phyloP scores from a whole-genome alignment of 2,329 filamentous ascomycete species.

The Colletotrichum orchidophilum region DNA sequence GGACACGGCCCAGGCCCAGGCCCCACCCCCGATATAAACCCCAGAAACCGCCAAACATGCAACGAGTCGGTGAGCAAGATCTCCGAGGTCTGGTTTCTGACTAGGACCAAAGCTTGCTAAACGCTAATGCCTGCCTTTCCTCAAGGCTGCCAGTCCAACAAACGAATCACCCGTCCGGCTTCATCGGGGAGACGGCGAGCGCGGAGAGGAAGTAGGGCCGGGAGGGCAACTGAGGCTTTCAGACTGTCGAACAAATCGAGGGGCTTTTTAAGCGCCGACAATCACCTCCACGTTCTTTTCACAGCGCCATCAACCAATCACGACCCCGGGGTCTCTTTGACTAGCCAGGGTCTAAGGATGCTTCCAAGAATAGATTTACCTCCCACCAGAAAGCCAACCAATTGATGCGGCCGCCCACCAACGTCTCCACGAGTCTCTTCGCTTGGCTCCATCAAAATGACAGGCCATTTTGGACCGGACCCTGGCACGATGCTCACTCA shows the following conservation, averaged over 20 bases:
- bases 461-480: slow-evolving; percentile 21
- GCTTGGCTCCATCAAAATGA: slow-evolving; percentile 28
- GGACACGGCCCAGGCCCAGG: not conserved
- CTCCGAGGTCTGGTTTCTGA: not conserved
- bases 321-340: slow-evolving; percentile 11
- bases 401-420: slow-evolving; percentile 10
- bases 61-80: slow-evolving; percentile 16
- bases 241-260: slow-evolving; percentile 14
- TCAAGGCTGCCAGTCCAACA: not conserved
- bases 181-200: not conserved
- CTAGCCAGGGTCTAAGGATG: slow-evolving; percentile 4
- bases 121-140: slow-evolving; percentile 26
- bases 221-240: not conserved
- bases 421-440: slow-evolving; percentile 17
- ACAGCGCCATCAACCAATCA: slow-evolving; percentile 34
- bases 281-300: slow-evolving; percentile 26
- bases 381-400: slow-evolving; percentile 24
- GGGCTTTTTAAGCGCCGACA: slow-evolving; percentile 36
- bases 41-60: not conserved
- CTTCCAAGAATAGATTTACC: slow-evolving; percentile 37
- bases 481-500: slow-evolving; percentile 24
- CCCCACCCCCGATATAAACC: not conserved
- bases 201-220: slow-evolving; percentile 7
- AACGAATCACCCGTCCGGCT: slow-evolving; percentile 18
- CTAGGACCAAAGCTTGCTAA: slow-evolving; percentile 13